Base-by-base conservation (phyloP, 345 rosid genomes). In the Physaria fendleri region DNA sequence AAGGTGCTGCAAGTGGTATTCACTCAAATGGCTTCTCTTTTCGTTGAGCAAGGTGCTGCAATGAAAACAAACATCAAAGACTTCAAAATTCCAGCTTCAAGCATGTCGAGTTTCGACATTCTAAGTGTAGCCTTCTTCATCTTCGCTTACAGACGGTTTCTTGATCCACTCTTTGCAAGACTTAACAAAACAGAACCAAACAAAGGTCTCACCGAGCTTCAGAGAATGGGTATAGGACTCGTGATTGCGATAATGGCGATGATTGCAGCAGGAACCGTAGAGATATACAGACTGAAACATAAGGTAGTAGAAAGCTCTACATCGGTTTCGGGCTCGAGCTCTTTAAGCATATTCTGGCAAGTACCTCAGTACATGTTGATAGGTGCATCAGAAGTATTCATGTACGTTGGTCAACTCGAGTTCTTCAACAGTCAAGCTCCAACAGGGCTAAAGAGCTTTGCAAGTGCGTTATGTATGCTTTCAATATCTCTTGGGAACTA, bases 351-450 rank as follows among this genome's bases (percentile, higher is more conserved):
- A 54, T 85, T 93, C 64, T 89, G 99, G 99, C 99, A 93, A 73
- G 69, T 87, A 12, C 99, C 99, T 22, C 99, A 93, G 52, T 93
- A 93, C 56, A 85, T 70, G 47, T 74, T 93, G 13, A 82, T 89
- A 8, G 97, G 96, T 70, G 97, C 95, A n/a, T 93, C 97, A 0
- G 99, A 93, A 75, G 97, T 93, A 17, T 93, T 93, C 74, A 89
- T 93, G 99, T 93, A 89, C 21, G 95, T 89, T 8, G 97, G 97
- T 16, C 99, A 93, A 52, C 71, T 93, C 1, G 99, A 93, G 74
- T 93, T 93, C 77, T 93, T 93, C 61, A 89, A 93, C 58, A 82
- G 82, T 3, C 99, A 93, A 66, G 82, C 99, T 9, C 99, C 99
- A 1, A 87, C 81, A 0, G 88, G 99, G 24, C 50, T 93, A 6